A percentile compares a stretch with the other conserved stretches of the same genome.
phyloP scores from a whole-genome alignment of 2,329 filamentous ascomycete species.

The Eurotiales sp. region DNA sequence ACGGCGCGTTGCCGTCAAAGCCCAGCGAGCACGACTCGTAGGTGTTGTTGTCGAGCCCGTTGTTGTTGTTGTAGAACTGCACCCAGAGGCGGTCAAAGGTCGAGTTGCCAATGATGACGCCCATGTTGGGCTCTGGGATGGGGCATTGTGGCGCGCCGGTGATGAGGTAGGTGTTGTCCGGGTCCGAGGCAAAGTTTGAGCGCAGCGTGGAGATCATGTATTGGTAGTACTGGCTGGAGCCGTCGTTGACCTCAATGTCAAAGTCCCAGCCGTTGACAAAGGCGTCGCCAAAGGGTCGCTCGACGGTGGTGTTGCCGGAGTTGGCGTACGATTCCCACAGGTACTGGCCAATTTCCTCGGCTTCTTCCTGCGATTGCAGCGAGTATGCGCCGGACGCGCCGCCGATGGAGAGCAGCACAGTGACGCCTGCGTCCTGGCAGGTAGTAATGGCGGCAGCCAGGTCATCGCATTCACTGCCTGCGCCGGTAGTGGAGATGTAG shows the following conservation, averaged over 20 bases:
- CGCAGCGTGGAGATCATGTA: constrained; percentile 47
- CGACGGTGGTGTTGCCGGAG: constrained; percentile 24
- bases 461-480: constrained; percentile 27
- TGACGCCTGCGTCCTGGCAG: constrained; percentile 43
- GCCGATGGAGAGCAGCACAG: constrained; percentile 45
- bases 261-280: constrained; percentile 53
- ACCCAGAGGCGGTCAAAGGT: constrained; percentile 53
- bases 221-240: constrained; percentile 33
- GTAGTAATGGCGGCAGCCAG: constrained; percentile 39
- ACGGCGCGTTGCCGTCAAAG: constrained; percentile 20
- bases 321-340: constrained; percentile 47
- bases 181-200: constrained; percentile 32
- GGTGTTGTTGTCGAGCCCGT: constrained; percentile 48
- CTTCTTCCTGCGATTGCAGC: constrained; percentile 34
- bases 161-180: constrained; percentile 44
- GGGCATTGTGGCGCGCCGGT: constrained; percentile 52
- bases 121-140: constrained; percentile 46
- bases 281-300: constrained; percentile 46
- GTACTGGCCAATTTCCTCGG: constrained; percentile 34
- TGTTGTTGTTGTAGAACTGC: constrained; percentile 55
- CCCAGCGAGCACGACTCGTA: constrained; percentile 48
- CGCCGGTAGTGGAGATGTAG: constrained; percentile 4
- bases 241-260: constrained; percentile 42
- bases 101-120: constrained; percentile 40
- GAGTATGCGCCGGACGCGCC: constrained; percentile 38